These are phyloP conservation scores for Plantago rigida DNA, from an alignment of 305 asterid genomes.

Conservation along the genomic window DNA sequence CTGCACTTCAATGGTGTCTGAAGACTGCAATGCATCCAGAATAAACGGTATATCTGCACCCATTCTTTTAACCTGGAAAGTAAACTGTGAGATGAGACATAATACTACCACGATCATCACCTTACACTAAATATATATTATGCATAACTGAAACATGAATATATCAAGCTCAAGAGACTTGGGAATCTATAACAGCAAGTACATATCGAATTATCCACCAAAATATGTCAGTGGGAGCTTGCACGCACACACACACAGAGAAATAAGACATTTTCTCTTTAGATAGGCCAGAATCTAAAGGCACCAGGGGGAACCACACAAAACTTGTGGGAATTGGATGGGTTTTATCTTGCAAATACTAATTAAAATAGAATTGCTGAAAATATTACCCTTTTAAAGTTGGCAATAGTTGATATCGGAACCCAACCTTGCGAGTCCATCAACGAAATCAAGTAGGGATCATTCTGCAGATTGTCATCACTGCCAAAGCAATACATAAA, in stretches of 20 bases:
- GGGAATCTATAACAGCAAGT: too few relatives aligned
- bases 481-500: constrained; percentile 39
- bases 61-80: constrained; percentile 67
- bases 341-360: constrained; percentile 1
- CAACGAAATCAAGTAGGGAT: constrained; percentile 63
- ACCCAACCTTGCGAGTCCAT: constrained; percentile 97
- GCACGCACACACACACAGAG: too few relatives aligned
- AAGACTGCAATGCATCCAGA: constrained; percentile 64
- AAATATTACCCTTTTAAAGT: constrained; percentile 60
- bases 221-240: too few relatives aligned
- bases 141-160: neutral
- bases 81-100: constrained; percentile 14
- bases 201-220: too few relatives aligned
- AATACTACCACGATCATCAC: constrained; percentile 5
- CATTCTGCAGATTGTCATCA: constrained; percentile 69
- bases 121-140: neutral
- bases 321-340: constrained; percentile 5
- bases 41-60: constrained; percentile 61
- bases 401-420: constrained; percentile 56
- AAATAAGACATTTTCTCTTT: too few relatives aligned
- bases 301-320: neutral
- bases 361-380: neutral
- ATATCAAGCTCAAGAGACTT: too few relatives aligned
- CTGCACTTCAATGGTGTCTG: constrained; percentile 79
- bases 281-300: too few relatives aligned